Base-by-base conservation (phyloP, 257 asterid genomes). In the Scutellaria galericulata region DNA sequence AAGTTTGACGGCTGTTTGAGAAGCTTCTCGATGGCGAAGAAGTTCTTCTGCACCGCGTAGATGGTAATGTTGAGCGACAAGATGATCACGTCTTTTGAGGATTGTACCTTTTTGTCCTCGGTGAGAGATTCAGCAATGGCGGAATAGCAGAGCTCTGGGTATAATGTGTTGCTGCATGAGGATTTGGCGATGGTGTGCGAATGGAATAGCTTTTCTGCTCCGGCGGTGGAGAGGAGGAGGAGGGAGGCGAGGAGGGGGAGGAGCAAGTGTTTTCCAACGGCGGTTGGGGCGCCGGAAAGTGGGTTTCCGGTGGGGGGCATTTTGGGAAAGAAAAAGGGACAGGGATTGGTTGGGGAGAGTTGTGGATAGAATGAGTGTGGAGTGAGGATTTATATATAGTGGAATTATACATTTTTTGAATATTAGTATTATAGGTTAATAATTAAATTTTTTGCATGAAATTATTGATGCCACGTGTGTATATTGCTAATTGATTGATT, bases 91-190 rank as follows among this genome's bases (percentile, higher is more conserved):
- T 89, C 96, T 41, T 84, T 89, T 2, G 35, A 31, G 64, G 81
- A 77, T 0, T 65, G 58, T 13, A 89, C 82, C 20, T 77, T 79
- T 66, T 69, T 68, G 42, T 67, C 13, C 79, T 14, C 74, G 83
- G 8, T 56, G 48, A 82, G 79, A 13, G 87, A 78, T 0, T 60
- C 81, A 0, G 86, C 83, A 5, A 89, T 61, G 75, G 96, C 4
- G 65, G 91, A 83, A 61, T 80, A 84, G 77, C 96, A 89, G 7
- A 89, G 80, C 1, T 87, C 91, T 0, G 93, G 91, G 82, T 89
- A 80, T 13, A 82, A 15, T 15, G 93, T 85, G 88, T 12, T 59
- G 70, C 77, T 70, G 83, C 93, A 87, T 0, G 89, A 80, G 5
- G 86, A 58, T 64, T 47, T 72, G 0, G 83, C 85, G 0, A 85